Conservation (phyloP, 2,329 filamentous ascomycete species). For the Grosmannia huntii region DNA sequence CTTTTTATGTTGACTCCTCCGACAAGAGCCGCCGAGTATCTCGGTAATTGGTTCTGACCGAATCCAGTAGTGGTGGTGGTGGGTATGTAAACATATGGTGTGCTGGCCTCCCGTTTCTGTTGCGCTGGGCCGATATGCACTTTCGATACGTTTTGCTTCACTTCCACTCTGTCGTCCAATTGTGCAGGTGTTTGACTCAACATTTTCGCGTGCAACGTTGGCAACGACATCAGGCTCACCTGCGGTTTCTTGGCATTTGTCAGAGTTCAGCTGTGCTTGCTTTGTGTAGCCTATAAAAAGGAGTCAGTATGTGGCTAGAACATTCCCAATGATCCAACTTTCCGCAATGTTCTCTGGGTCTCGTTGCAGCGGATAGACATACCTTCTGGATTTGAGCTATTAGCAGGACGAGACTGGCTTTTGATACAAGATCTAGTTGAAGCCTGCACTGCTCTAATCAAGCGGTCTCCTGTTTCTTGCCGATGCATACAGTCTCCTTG, state of each 20-base stretch:
- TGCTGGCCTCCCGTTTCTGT: neutral
- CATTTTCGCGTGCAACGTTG: neutral
- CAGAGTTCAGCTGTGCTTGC: neutral
- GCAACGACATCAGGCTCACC: neutral
- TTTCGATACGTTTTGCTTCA: neutral
- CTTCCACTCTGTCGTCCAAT: neutral
- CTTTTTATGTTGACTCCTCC: constrained; percentile 7
- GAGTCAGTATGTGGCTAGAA: neutral
- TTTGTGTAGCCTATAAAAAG: neutral
- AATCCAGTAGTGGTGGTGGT: constrained; percentile 51
- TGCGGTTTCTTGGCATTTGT: neutral
- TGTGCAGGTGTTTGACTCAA: too few relatives aligned
- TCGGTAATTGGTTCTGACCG: constrained; percentile 13
- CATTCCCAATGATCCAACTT: neutral
- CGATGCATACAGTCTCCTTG: neutral
- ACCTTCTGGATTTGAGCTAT: neutral
- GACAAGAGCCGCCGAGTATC: constrained; percentile 8
- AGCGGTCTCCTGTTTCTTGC: neutral
- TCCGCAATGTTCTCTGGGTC: neutral
- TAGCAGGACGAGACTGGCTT: neutral
- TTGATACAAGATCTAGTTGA: neutral
- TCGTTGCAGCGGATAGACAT: neutral
- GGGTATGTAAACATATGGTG: constrained; percentile 39
- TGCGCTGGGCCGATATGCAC: neutral
- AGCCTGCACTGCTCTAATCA: neutral